Evolutionary conservation across 2,329 filamentous ascomycete genomes (phyloP).

Genomic region (Tolypocladium pustulatum): DNA sequence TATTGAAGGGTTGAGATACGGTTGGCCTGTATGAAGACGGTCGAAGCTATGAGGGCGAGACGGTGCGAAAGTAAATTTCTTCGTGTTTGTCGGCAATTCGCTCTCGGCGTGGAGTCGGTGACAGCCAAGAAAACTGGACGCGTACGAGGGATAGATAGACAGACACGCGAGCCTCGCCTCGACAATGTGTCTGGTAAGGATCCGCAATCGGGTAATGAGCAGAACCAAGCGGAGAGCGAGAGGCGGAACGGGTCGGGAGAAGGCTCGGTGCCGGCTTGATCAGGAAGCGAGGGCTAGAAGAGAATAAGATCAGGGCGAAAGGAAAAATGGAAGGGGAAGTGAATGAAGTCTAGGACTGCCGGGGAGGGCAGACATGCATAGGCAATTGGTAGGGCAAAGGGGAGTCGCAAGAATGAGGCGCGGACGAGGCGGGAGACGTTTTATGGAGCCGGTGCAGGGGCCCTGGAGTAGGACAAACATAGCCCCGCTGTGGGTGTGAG

Average conservation of each 20-base stretch:
- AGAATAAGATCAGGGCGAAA: background rate
- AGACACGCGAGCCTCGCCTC: background rate
- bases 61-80: background rate
- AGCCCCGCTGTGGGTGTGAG: background rate
- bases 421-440: background rate
- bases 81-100: background rate
- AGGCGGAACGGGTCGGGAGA: constrained; percentile 5
- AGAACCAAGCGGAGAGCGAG: background rate
- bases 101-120: background rate
- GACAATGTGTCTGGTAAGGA: background rate
- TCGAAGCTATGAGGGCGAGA: background rate
- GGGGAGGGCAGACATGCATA: background rate
- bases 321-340: constrained; percentile 1
- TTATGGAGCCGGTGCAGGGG: constrained; percentile 1
- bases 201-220: background rate
- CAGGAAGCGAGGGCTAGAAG: background rate
- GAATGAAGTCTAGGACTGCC: background rate
- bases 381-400: background rate
- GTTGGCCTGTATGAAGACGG: background rate
- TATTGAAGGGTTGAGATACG: constrained; percentile 14
- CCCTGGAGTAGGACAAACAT: background rate
- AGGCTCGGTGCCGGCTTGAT: background rate
- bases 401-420: background rate
- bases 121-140: background rate
- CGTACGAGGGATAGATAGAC: background rate